Percentiles rank a stretch among this genome's conserved stretches.
Evolutionary conservation across 345 rosid species (phyloP).

Genomic region (Populus deltoides): DNA sequence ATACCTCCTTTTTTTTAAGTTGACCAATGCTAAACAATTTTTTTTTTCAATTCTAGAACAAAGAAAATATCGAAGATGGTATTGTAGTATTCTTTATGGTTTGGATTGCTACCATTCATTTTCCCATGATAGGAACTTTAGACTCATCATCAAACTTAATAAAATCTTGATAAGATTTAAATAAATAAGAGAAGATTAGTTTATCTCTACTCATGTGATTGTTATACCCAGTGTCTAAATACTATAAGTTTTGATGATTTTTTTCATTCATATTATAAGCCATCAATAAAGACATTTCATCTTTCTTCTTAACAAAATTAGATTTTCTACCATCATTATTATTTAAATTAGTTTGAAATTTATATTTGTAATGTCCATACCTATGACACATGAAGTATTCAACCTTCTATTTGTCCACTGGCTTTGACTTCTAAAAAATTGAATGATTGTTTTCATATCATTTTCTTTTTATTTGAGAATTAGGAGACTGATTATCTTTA

Average conservation of each 20-base stretch:
- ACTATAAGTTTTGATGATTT: background rate
- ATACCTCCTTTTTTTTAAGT: too few species aligned
- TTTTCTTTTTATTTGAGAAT: too few species aligned
- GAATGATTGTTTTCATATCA: too few species aligned
- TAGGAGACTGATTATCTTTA: too few species aligned
- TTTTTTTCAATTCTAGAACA: too few species aligned
- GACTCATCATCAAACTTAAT: background rate
- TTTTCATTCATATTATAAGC: background rate
- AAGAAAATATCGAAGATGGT: too few species aligned
- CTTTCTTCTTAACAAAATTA: background rate
- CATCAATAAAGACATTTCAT: background rate
- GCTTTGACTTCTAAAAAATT: too few species aligned
- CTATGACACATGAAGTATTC: background rate
- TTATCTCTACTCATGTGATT: background rate
- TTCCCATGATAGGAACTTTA: too few species aligned
- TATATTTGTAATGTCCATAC: background rate
- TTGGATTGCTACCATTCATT: too few species aligned
- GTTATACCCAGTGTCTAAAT: background rate
- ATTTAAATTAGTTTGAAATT: background rate
- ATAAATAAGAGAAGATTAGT: rapidly evolving
- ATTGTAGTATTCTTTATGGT: too few species aligned
- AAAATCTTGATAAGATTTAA: rapidly evolving
- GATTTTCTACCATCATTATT: too few species aligned
- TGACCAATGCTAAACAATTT: too few species aligned
- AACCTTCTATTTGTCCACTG: background rate